A percentile compares a stretch with the other conserved stretches of the same genome.
Conservation (phyloP, 352 stramenopile species). For the Globisporangium cederbergense region DNA sequence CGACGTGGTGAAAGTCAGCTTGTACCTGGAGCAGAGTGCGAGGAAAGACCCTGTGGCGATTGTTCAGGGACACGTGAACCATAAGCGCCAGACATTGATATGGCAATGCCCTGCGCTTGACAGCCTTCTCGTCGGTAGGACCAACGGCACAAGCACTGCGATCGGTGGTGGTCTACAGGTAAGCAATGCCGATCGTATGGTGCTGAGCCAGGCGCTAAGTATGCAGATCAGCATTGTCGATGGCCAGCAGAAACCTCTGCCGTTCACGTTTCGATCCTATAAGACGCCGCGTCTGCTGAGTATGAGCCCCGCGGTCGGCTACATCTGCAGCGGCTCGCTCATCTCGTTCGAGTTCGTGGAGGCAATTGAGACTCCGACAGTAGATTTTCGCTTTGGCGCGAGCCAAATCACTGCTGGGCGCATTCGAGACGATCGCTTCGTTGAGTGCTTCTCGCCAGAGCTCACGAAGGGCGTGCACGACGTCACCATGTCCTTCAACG, state of each 20-base stretch:
- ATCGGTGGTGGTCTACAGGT: neutral
- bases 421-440: slow-evolving; percentile 38
- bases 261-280: slow-evolving; percentile 61
- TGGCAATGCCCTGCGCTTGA: slow-evolving; percentile 51
- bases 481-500: slow-evolving; percentile 62
- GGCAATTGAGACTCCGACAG: slow-evolving; percentile 46
- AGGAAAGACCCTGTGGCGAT: slow-evolving; percentile 14
- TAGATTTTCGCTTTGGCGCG: slow-evolving; percentile 60
- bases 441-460: slow-evolving; percentile 64
- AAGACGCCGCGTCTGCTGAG: slow-evolving; percentile 38
- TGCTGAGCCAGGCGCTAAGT: slow-evolving; percentile 33
- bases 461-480: slow-evolving; percentile 37
- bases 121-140: neutral
- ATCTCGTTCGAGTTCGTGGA: slow-evolving; percentile 67
- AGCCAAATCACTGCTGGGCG: slow-evolving; percentile 28
- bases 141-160: neutral
- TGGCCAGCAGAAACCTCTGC: slow-evolving; percentile 41
- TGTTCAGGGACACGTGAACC: slow-evolving; percentile 33
- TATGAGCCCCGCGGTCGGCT: slow-evolving; percentile 53
- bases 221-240: slow-evolving; percentile 63
- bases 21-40: slow-evolving; percentile 27
- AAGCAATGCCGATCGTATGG: slow-evolving; percentile 24
- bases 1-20: slow-evolving; percentile 40
- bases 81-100: slow-evolving; percentile 40
- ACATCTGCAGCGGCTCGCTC: slow-evolving; percentile 58